Conservation (phyloP, 805 yeast genomes). For the Ogataea ganodermae region DNA sequence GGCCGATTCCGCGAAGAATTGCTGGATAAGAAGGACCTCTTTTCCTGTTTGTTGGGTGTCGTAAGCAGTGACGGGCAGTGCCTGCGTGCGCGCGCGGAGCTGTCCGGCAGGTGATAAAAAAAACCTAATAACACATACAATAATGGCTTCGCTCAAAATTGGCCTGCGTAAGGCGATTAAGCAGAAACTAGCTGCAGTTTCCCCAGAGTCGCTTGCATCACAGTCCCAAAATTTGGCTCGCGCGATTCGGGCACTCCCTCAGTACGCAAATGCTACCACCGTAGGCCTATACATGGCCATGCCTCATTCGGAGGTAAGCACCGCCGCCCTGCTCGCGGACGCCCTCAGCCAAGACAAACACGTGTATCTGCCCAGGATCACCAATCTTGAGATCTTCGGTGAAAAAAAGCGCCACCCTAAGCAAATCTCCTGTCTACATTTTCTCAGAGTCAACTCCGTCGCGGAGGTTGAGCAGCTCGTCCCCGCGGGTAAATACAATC, state of each 20-base stretch:
- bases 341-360: constrained; percentile 50
- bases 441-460: constrained; percentile 50
- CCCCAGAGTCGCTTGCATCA: constrained; percentile 6
- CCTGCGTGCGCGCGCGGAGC: background rate
- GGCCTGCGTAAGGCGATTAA: constrained; percentile 9
- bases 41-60: constrained; percentile 2
- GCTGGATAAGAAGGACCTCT: constrained; percentile 1
- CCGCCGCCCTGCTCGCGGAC: constrained; percentile 51
- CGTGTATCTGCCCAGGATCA: constrained; percentile 58
- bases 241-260: constrained; percentile 15
- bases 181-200: constrained; percentile 3
- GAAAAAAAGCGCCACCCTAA: constrained; percentile 27
- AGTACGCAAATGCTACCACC: constrained; percentile 45
- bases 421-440: constrained; percentile 51
- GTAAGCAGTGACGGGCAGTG: background rate
- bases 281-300: constrained; percentile 77
- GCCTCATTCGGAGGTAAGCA: constrained; percentile 70
- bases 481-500: constrained; percentile 68
- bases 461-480: constrained; percentile 46
- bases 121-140: background rate
- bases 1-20: background rate
- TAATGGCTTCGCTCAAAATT: constrained; percentile 3
- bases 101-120: background rate
- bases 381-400: constrained; percentile 31
- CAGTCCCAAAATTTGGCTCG: constrained; percentile 15